Conservation (phyloP, 306 rosid species). For the Coriaria nepalensis region DNA sequence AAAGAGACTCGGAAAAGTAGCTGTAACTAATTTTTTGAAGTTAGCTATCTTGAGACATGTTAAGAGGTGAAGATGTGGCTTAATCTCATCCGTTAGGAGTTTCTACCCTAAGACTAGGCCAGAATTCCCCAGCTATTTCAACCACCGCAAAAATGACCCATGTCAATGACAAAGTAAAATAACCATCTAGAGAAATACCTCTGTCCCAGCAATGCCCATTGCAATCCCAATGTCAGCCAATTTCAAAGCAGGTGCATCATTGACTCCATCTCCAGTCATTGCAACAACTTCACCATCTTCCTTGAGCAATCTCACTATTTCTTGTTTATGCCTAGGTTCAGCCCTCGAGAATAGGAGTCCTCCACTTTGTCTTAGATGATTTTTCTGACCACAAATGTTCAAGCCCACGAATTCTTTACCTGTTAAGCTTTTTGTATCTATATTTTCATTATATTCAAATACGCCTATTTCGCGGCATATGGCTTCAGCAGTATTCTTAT, state of each 20-base stretch:
- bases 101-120: no score
- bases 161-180: not conserved
- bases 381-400: conserved; percentile 38
- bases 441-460: conserved; percentile 46
- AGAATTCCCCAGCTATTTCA: no score
- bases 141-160: not conserved
- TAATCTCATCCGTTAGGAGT: no score
- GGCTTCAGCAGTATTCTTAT: conserved; percentile 90
- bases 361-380: conserved; percentile 45
- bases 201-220: conserved; percentile 96
- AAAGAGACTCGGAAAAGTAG: no score
- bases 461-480: conserved; percentile 90
- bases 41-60: no score
- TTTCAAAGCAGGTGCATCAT: conserved; percentile 96
- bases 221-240: conserved; percentile 96
- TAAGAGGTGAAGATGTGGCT: no score
- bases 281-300: conserved; percentile 38
- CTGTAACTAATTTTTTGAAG: no score
- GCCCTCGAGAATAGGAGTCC: conserved; percentile 97
- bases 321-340: conserved; percentile 92
- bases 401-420: conserved; percentile 70
- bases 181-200: conserved; percentile 29
- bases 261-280: conserved; percentile 42
- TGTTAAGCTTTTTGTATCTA: conserved; percentile 53
- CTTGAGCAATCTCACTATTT: conserved; percentile 73